Evolutionary conservation across 148 eudicot genomes (phyloP).

Genomic region (Vaccinium vitisidaea): DNA sequence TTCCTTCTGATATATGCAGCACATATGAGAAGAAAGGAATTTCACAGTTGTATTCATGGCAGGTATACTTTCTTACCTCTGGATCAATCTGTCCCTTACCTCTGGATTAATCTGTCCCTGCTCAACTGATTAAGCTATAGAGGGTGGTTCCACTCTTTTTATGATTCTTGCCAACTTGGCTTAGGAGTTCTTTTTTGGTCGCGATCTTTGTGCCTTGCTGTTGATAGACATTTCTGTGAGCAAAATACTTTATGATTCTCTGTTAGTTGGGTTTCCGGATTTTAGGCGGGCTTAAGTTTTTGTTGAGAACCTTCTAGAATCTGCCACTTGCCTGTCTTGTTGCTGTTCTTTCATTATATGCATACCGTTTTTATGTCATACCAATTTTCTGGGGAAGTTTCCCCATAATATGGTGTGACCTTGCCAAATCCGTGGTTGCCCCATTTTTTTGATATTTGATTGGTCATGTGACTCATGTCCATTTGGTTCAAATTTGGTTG

Average conservation of each 20-base stretch:
- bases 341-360: background rate
- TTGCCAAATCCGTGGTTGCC: background rate
- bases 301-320: slow-evolving; percentile 11
- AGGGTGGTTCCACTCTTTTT: background rate
- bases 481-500: background rate
- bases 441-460: background rate
- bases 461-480: background rate
- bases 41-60: slow-evolving; percentile 82
- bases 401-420: background rate
- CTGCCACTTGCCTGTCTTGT: slow-evolving; percentile 5
- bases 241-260: background rate
- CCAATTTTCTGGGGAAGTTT: background rate
- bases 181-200: background rate
- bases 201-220: background rate
- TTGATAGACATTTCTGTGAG: background rate
- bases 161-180: background rate
- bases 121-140: background rate
- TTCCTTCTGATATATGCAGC: slow-evolving; percentile 69
- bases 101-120: slow-evolving; percentile 8
- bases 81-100: background rate
- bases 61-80: slow-evolving; percentile 45
- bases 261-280: background rate
- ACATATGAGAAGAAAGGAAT: slow-evolving; percentile 74
- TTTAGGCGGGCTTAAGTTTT: background rate
- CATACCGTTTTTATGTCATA: background rate